Evolutionary conservation across 176 grass and related monocot genomes (phyloP).

Genomic region (Microstegium vimineum): DNA sequence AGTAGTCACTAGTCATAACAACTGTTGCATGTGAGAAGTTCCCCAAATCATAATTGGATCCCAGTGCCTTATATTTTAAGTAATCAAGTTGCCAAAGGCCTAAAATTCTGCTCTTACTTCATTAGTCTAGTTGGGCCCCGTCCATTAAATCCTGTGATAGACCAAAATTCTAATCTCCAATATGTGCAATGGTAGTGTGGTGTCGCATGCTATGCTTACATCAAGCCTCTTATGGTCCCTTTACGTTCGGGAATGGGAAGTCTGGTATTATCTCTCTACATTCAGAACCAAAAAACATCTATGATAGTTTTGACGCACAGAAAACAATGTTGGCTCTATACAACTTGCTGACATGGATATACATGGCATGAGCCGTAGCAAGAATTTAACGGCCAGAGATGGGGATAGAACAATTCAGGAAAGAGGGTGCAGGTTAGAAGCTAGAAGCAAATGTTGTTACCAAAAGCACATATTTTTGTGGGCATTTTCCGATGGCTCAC

Average conservation of each 20-base stretch:
- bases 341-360: not conserved
- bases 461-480: not conserved
- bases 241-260: not conserved
- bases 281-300: not conserved
- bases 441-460: not conserved
- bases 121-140: not conserved
- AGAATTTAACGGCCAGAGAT: not conserved
- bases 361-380: not conserved
- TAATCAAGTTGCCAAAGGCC: not conserved
- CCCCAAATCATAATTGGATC: not conserved
- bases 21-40: not conserved
- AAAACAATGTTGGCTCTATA: not conserved
- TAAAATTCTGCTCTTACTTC: not conserved
- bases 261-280: not conserved
- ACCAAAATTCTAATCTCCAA: not conserved
- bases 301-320: not conserved
- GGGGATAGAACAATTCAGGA: not conserved
- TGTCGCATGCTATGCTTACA: not conserved
- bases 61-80: not conserved
- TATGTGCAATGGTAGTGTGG: not conserved
- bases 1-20: slow-evolving; percentile 25
- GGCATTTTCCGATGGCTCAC: not conserved
- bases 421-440: not conserved
- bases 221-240: not conserved
- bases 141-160: not conserved